A percentile compares a stretch with the other conserved stretches of the same genome.
Evolutionary conservation across 1,139 yeast species (phyloP).

Genomic region (Saccharomyces hybrid): DNA sequence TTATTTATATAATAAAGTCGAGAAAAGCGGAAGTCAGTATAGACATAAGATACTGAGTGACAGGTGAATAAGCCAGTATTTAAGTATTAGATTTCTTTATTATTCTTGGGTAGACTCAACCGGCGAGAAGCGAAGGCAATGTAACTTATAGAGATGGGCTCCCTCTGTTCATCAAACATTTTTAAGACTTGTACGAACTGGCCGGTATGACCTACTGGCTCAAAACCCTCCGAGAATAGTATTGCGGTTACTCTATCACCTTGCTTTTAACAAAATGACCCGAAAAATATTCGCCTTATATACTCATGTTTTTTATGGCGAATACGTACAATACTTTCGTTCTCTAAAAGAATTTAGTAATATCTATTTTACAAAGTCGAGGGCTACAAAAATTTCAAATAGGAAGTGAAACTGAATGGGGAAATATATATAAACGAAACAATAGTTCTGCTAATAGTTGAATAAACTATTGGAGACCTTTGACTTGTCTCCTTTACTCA

Average conservation of each 20-base stretch:
- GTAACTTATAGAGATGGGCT: no score
- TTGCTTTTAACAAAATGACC: neutral
- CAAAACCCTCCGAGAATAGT: neutral
- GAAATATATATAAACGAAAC: no score
- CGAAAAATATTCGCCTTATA: neutral
- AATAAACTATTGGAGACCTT: no score
- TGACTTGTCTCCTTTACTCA: no score
- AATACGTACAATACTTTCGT: neutral
- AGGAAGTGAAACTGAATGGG: neutral
- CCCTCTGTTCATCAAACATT: neutral
- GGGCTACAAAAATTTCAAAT: constrained; percentile 4
- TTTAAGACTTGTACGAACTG: neutral
- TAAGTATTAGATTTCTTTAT: no score
- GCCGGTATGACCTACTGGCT: neutral
- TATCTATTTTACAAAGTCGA: constrained; percentile 5
- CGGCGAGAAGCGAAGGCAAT: no score
- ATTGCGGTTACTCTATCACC: neutral
- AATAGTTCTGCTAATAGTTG: no score
- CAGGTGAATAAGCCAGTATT: neutral
- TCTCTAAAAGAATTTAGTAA: constrained; percentile 2
- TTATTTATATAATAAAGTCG: neutral
- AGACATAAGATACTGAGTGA: neutral
- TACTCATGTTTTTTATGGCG: neutral
- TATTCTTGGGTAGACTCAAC: no score
- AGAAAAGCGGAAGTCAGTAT: neutral